Evolutionary conservation across 2,329 filamentous ascomycete genomes (phyloP), one percentile per base, ranked within the genome.

Genomic region (Coniella vitis): DNA sequence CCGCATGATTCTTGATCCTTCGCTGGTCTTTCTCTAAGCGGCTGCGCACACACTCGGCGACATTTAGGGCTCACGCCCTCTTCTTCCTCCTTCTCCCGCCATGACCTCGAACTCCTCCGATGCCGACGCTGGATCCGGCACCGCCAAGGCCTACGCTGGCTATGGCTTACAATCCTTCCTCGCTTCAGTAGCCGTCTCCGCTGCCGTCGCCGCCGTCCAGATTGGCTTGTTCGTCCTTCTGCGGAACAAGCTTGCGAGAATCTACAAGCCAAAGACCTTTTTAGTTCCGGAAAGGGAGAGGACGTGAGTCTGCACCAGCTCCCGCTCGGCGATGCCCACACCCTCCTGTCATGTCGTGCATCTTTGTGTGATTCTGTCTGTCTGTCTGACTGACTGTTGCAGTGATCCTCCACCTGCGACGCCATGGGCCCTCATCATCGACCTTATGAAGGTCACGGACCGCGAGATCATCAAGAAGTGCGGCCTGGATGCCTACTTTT

Each of bases 401-500:
- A 53, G 50, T 10, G 76, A 84, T n/a, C 72, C 86, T 1, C 87
- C 88, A 2, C 86, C 86, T 0, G 68, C 65, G 45, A 75, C 65
- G 40, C 69, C 75, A 34, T 71, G 76, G 63, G 70, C 69, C 13
- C 65, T 83, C 51, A 55, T 80, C 57, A 62, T 77, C 66, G 63
- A 71, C 71, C 55, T 95, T 74, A 74, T 87, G 69, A 65, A 83
- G 70, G 69, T 87, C 69, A 65, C 81, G 72, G 78, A 87, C 54
- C 75, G 87, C 12, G 88, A 95, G 58, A 81, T 98, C 57, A 95
- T 98, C 59, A 85, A 91, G 46, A 95, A 96, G 66, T 96, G 91
- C 58, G 93, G 93, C 16, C 78, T 98, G 9, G 93, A 98, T 63
- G 90, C 91, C 60, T 98, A 95, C 69, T 95, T 97, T 72, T 98